These are phyloP conservation scores for Basidiobolus meristosporus DNA, from an alignment of 371 early-diverging fungal genomes.

Conservation along the genomic window DNA sequence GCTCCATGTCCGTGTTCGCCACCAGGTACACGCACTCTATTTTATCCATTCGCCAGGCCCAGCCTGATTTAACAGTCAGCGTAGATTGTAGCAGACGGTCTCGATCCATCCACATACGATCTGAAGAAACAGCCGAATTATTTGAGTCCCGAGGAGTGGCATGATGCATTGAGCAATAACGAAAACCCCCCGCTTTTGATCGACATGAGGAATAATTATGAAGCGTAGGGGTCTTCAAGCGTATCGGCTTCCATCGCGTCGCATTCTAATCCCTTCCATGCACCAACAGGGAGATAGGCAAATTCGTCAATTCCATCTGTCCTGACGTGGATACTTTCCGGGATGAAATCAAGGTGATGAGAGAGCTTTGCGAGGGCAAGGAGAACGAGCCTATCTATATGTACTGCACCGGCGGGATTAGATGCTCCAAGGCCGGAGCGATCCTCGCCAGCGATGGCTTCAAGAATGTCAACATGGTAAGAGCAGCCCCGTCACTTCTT, in stretches of 20 bases:
- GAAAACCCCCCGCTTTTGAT: conserved; percentile 18
- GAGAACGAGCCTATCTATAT: conserved; percentile 42
- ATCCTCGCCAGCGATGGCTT: conserved; percentile 43
- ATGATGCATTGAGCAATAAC: conserved; percentile 20
- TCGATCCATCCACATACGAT: conserved; percentile 21
- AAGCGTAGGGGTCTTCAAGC: conserved; percentile 20
- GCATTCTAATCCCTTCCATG: neutral
- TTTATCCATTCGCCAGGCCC: no score
- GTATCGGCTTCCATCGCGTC: neutral
- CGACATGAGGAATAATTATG: conserved; percentile 67
- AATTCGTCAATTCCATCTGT: conserved; percentile 38
- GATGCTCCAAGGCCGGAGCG: conserved; percentile 57
- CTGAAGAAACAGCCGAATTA: conserved; percentile 37
- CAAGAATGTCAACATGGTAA: conserved; percentile 37
- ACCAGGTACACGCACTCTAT: conserved; percentile 9
- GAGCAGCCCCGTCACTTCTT: neutral
- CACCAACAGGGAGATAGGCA: conserved; percentile 28
- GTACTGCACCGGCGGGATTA: conserved; percentile 74
- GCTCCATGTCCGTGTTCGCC: conserved; percentile 34
- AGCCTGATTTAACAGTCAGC: conserved; percentile 5
- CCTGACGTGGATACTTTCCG: conserved; percentile 58
- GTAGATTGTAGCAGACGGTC: conserved; percentile 30
- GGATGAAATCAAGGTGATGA: conserved; percentile 26
- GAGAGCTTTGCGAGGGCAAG: conserved; percentile 18
- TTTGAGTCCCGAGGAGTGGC: conserved; percentile 42